Evolutionary conservation across 2,329 filamentous ascomycete genomes (phyloP).

Genomic region (Colletotrichum caudatum): DNA sequence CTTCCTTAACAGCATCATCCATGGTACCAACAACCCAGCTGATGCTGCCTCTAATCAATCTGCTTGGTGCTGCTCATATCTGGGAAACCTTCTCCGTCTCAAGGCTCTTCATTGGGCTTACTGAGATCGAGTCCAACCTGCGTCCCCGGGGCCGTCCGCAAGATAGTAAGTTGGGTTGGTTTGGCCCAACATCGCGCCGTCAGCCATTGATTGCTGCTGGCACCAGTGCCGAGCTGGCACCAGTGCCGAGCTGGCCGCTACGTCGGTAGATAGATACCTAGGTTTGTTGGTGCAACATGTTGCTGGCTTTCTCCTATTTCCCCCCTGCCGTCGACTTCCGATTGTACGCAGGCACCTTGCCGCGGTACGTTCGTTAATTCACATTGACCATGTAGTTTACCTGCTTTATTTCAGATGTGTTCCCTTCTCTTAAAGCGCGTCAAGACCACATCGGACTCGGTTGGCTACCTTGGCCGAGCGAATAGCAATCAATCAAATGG

Average conservation of each 20-base stretch:
- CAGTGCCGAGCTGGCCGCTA: neutral
- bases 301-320: neutral
- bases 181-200: neutral
- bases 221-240: neutral
- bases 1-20: neutral
- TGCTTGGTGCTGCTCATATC: neutral
- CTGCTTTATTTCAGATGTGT: neutral
- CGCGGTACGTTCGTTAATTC: neutral
- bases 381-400: neutral
- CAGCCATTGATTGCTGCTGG: constrained; percentile 17
- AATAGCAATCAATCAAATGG: constrained; percentile 10
- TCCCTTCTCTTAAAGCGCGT: neutral
- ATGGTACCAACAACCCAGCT: neutral
- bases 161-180: constrained; percentile 7
- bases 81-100: neutral
- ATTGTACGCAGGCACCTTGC: neutral
- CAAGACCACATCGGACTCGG: neutral
- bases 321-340: neutral
- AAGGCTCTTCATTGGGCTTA: constrained; percentile 5
- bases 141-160: neutral
- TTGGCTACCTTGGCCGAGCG: neutral
- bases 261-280: neutral
- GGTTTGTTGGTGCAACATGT: neutral
- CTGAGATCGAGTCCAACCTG: neutral
- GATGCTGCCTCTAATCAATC: neutral